A percentile compares a stretch with the other conserved stretches of the same genome.
phyloP scores from a whole-genome alignment of 495 filamentous ascomycete species.

The Penicillium parvum region DNA sequence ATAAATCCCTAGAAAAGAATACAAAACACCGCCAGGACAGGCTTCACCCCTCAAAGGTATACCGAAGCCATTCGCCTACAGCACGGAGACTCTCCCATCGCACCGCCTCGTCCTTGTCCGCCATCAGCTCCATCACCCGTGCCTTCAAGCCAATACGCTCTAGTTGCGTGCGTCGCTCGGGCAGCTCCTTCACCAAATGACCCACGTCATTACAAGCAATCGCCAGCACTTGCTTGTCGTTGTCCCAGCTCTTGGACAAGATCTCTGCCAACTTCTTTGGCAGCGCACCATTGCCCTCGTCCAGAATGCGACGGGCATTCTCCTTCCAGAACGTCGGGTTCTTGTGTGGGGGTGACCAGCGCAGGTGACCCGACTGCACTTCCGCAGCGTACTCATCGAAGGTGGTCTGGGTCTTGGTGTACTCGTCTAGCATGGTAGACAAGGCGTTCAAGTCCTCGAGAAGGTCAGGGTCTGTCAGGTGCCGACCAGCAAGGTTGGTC shows the following conservation, averaged over 20 bases:
- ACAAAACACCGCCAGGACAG: no score
- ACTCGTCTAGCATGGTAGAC: conserved; percentile 78
- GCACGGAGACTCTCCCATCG: conserved; percentile 94
- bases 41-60: conserved; percentile 65
- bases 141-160: conserved; percentile 90
- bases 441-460: conserved; percentile 77
- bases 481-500: conserved; percentile 73
- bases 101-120: conserved; percentile 79
- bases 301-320: conserved; percentile 88
- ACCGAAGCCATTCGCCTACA: conserved; percentile 89
- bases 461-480: conserved; percentile 84
- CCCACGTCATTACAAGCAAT: conserved; percentile 96
- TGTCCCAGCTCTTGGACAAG: conserved; percentile 77
- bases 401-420: conserved; percentile 93
- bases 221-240: conserved; percentile 91
- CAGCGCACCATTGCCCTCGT: conserved; percentile 73
- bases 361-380: conserved; percentile 79
- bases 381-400: conserved; percentile 95
- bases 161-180: conserved; percentile 74
- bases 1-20: conserved; percentile 10
- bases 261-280: conserved; percentile 84
- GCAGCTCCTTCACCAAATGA: conserved; percentile 81
- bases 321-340: conserved; percentile 90
- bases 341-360: conserved; percentile 94
- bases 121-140: conserved; percentile 94